Evolutionary conservation across 495 filamentous ascomycete species (phyloP), one percentile per base, ranked within the genome.

Genomic region (Astrocystis sublimbata): DNA sequence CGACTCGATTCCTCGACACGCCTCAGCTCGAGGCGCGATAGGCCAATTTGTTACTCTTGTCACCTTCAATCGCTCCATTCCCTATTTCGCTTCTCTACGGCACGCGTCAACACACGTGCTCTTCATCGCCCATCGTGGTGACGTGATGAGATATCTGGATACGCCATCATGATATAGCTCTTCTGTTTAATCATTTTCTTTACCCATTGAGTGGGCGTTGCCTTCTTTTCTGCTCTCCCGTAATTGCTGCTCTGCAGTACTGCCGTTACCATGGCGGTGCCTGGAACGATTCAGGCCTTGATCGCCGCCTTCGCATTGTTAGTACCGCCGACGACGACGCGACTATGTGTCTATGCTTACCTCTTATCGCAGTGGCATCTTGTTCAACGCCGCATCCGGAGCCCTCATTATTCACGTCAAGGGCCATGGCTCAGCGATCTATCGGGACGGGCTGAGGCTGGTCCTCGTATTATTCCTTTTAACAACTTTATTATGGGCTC

Each of bases 381-480:
- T 83, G 28, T 73, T 83, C 55, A 80, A 82, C 64, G 78, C 80
- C 62, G 80, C 82, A 45, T 76, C 79, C 41, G 78, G 77, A 51
- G 78, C 78, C 31, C 68, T 82, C 70, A 75, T 82, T 73, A 74
- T 83, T 66, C 80, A 78, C 66, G 69, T 75, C 65, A 80, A 76
- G 58, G 79, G 79, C 58, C 74, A 81, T 77, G 81, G 77, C 58
- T 71, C 75, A 40, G 61, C 77, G 24, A 70, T 81, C 51, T 79
- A 83, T 66, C 71, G 78, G 75, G 81, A 85, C 78, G 78, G 81
- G 79, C 78, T 76, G 82, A 85, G 82, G 82, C 82, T 85, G 82
- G 82, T 80, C 81, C 82, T 85, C 82, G 67, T 80, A 65, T 63
- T 76, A 51, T 85, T 85, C 68, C 74, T 84, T 60, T 51, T 76